These are phyloP conservation scores for Hyaloperonospora brassicae DNA, from an alignment of 352 stramenopile species.

Conservation along the genomic window DNA sequence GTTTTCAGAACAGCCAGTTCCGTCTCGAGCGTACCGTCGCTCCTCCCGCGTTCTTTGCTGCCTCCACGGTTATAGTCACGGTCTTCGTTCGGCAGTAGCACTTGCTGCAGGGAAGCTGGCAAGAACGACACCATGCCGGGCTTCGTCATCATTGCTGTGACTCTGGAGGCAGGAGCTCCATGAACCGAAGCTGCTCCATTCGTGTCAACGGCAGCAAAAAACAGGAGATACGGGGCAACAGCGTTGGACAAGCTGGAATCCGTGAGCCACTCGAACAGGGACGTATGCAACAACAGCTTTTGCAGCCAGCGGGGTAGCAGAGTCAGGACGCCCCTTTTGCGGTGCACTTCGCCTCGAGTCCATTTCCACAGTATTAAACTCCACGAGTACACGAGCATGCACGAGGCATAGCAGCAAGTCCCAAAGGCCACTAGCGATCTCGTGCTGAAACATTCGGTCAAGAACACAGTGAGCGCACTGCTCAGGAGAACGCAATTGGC, in stretches of 20 bases:
- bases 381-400: conserved; percentile 72
- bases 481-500: conserved; percentile 57
- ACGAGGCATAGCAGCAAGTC: conserved; percentile 49
- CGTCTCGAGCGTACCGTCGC: no score
- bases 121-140: no score
- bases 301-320: conserved; percentile 54
- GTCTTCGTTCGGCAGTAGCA: no score
- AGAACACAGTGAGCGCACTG: conserved; percentile 60
- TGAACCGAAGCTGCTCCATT: no score
- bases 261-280: conserved; percentile 75
- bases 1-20: no score
- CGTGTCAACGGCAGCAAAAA: no score
- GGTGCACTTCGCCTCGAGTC: conserved; percentile 53
- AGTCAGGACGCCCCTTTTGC: conserved; percentile 46
- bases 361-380: conserved; percentile 69
- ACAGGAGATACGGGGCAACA: conserved; percentile 62
- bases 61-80: no score
- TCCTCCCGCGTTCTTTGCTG: no score
- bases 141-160: no score
- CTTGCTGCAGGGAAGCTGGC: no score
- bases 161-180: no score
- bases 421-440: conserved; percentile 65
- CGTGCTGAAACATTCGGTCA: conserved; percentile 70
- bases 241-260: conserved; percentile 67
- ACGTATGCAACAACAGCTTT: conserved; percentile 61